Evolutionary conservation across 2,329 filamentous ascomycete genomes (phyloP).

Genomic region (Trichoderma sp.): DNA sequence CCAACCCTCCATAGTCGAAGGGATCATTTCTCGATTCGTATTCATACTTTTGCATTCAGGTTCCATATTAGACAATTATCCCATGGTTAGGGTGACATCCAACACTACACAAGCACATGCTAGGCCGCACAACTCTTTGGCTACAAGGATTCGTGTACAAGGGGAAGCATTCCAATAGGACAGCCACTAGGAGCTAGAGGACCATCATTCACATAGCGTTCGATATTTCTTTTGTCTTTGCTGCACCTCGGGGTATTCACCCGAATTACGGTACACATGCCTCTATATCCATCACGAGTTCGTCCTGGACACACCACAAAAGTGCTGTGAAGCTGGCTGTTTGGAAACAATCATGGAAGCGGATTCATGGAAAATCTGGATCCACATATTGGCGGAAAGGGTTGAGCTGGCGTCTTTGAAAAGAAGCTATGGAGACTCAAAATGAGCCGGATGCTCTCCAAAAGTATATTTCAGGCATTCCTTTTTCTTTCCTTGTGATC

Average conservation of each 20-base stretch:
- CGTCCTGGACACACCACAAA: neutral
- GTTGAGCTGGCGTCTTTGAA: neutral
- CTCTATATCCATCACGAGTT: neutral
- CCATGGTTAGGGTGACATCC: neutral
- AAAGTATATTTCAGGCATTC: neutral
- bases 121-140: neutral
- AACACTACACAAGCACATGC: neutral
- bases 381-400: neutral
- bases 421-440: neutral
- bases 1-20: neutral
- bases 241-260: neutral
- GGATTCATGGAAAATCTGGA: conserved; percentile 10
- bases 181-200: neutral
- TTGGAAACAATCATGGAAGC: neutral
- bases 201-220: neutral
- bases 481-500: neutral
- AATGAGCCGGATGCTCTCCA: neutral
- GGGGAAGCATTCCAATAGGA: neutral
- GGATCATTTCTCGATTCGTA: neutral
- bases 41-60: neutral
- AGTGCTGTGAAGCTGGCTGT: neutral
- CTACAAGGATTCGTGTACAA: neutral
- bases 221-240: neutral
- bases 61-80: neutral
- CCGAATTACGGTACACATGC: neutral